Evolutionary conservation across 2,329 filamentous ascomycete genomes (phyloP), one percentile per base, ranked within the genome.

Genomic region (Fusarium succisae): DNA sequence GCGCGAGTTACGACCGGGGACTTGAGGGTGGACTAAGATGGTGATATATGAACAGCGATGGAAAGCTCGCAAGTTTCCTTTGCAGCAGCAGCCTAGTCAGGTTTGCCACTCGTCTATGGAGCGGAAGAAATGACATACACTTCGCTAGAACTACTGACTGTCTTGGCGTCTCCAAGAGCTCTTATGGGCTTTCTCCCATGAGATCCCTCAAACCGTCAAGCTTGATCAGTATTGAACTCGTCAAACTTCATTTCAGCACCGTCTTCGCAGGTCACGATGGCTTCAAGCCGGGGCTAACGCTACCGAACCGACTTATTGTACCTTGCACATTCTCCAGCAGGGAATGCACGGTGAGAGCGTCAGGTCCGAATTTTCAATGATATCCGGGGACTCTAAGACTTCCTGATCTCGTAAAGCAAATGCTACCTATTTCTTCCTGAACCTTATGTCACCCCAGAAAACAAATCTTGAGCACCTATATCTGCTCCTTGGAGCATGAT

Each of bases 321-420:
- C 5, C 39, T 22, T n/a, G 13, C 2, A 43, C 0, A 10, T 10
- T n/a, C 2, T 10, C 8, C 22, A n/a, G 13, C 22, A 15, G 13
- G 22, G 8, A n/a, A 10, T 43, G 13, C 8, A 43, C 39, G 15
- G 39, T 14, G 10, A 20, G n/a, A 10, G 14, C 8, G 8, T 43
- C 2, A 3, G 22, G 13, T 43, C 39, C 6, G 39, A n/a, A n/a
- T 1, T n/a, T 14, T 5, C 15, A 22, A 43, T 43, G 39, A 22
- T 0, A n/a, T 15, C 14, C n/a, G 14, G 13, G n/a, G 22, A 43
- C 13, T 43, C 0, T 1, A 14, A n/a, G 13, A 8, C 9, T 15
- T 15, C 14, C 1, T 6, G 8, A 43, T 14, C 22, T 14, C 6
- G 22, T 3, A 15, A 43, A 14, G 22, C 13, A 41, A 39, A 39